Evolutionary conservation across 768 basidiomycete genomes (phyloP), one percentile per base, ranked within the genome.

Genomic region (Lactifluus volemus): DNA sequence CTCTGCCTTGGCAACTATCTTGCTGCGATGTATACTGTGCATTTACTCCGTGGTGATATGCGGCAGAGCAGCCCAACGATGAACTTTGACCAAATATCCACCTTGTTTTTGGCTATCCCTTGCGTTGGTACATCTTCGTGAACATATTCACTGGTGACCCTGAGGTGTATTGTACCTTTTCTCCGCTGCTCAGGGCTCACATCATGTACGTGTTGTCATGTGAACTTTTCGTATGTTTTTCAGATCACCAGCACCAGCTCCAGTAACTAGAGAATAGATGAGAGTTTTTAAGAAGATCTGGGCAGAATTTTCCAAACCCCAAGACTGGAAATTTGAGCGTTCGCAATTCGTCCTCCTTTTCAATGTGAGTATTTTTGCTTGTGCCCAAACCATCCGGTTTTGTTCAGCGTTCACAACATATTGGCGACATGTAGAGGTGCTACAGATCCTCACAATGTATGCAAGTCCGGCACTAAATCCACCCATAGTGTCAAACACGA

Each of bases 71-170:
- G n/a, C n/a, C n/a, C n/a, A n/a, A n/a, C n/a, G n/a, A n/a, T n/a
- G n/a, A n/a, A n/a, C n/a, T n/a, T n/a, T n/a, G n/a, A n/a, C n/a
- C n/a, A n/a, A 93, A 91, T 92, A 67, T 66, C n/a, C 2, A 14
- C 29, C 30, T 9, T 42, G 0, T 10, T 30, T 36, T 42, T 15
- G 21, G n/a, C n/a, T n/a, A 42, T 5, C 4, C 1, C 39, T 15
- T 11, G 8, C 41, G 17, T 5, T 70, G 95, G 94, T 97, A 94
- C 72, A 94, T 98, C 68, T 94, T 98, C 71, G 82, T 90, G 65
- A 97, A 96, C 74, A 84, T 97, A 85, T 95, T 95, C 71, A 94
- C 92, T 73, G 92, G 90, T n/a, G n/a, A n/a, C n/a, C n/a, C n/a
- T 87, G 67, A 60, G 75, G 10, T 36, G 63, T 12, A 5, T 39